Evolutionary conservation across 2,329 filamentous ascomycete genomes (phyloP).

Genomic region (Aspergillus viridinutans): DNA sequence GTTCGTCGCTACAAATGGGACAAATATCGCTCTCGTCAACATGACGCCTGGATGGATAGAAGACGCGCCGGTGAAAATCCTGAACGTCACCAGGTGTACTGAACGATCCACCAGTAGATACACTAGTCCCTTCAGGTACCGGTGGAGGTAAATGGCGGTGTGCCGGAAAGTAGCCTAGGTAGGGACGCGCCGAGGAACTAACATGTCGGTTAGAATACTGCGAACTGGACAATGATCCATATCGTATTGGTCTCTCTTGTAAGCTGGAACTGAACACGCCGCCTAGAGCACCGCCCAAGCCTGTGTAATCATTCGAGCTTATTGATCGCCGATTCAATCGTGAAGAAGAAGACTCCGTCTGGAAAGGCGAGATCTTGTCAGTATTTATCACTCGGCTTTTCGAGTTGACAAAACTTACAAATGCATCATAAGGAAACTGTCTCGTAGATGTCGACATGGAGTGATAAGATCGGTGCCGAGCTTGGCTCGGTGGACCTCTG

Average conservation of each 20-base stretch:
- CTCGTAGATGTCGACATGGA: slow-evolving; percentile 18
- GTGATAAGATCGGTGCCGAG: slow-evolving; percentile 24
- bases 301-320: slow-evolving; percentile 20
- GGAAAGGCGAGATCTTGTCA: background rate
- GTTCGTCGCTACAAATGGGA: slow-evolving; percentile 41
- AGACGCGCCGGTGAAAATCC: slow-evolving; percentile 1
- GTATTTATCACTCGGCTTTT: background rate
- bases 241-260: slow-evolving; percentile 14
- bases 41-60: slow-evolving; percentile 13
- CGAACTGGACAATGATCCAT: slow-evolving; percentile 12
- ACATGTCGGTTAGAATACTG: slow-evolving; percentile 1
- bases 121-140: slow-evolving; percentile 1
- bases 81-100: slow-evolving; percentile 1
- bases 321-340: slow-evolving; percentile 24
- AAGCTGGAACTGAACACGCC: slow-evolving; percentile 10
- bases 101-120: slow-evolving; percentile 3
- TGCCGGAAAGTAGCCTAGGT: background rate
- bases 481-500: slow-evolving; percentile 12
- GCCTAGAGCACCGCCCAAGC: slow-evolving; percentile 12
- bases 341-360: slow-evolving; percentile 11
- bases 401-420: slow-evolving; percentile 9
- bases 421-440: slow-evolving; percentile 5
- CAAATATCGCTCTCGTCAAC: slow-evolving; percentile 44
- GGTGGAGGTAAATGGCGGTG: background rate
- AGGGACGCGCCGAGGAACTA: slow-evolving; percentile 5